Evolutionary conservation across 805 yeast genomes (phyloP).

Genomic region (Priceomyces melissophilus): DNA sequence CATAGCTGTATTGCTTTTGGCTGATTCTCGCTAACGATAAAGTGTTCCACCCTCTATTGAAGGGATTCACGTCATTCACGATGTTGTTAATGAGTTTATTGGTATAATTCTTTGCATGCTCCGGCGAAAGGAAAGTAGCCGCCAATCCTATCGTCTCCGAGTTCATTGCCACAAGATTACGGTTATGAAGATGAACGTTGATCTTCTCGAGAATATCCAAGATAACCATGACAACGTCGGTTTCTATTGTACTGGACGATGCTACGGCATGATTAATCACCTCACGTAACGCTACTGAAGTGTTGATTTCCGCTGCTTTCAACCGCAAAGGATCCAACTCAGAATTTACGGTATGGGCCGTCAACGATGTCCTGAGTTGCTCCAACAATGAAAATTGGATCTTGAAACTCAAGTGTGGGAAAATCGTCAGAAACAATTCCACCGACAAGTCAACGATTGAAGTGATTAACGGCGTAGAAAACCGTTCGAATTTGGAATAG

Average conservation of each 20-base stretch:
- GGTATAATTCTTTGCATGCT: constrained; percentile 16
- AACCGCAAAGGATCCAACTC: constrained; percentile 26
- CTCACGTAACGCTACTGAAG: constrained; percentile 62
- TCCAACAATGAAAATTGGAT: constrained; percentile 89
- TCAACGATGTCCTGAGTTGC: constrained; percentile 55
- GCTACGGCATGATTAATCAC: constrained; percentile 23
- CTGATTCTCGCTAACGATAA: constrained; percentile 29
- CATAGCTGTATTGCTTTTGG: constrained; percentile 15
- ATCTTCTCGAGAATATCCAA: constrained; percentile 49
- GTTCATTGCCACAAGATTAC: constrained; percentile 42
- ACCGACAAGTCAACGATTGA: constrained; percentile 71
- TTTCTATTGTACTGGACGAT: constrained; percentile 19
- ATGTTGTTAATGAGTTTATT: constrained; percentile 51
- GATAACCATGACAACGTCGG: constrained; percentile 40
- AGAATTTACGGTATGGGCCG: constrained; percentile 23
- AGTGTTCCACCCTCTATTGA: constrained; percentile 46
- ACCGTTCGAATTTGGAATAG: constrained; percentile 22
- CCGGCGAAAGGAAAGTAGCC: constrained; percentile 19
- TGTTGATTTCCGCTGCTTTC: constrained; percentile 57
- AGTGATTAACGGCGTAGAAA: constrained; percentile 26
- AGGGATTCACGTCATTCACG: constrained; percentile 63
- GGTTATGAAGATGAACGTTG: constrained; percentile 28
- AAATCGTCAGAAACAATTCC: constrained; percentile 66
- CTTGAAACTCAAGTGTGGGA: constrained; percentile 68
- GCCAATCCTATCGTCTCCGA: constrained; percentile 60